Conservation (phyloP, 2,329 filamentous ascomycete genomes). For the Calonectria naviculata region DNA sequence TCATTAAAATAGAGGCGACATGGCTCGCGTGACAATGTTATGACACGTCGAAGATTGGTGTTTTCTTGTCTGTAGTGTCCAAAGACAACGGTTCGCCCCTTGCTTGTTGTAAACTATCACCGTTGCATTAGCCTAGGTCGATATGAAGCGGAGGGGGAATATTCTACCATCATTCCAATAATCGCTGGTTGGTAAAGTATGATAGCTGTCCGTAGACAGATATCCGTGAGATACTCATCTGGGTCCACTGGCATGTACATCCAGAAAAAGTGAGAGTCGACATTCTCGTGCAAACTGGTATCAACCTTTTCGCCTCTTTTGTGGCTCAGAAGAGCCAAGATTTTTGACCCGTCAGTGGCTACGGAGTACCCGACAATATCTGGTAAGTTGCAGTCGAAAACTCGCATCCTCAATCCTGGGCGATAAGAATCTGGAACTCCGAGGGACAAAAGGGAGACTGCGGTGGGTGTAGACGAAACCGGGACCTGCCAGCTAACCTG, state of each 20-base stretch:
- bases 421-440: not conserved
- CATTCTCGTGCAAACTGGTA: not conserved
- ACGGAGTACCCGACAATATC: not conserved
- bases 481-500: not conserved
- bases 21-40: not conserved
- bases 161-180: not conserved
- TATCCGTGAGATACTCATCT: not conserved
- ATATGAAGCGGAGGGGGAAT: not conserved
- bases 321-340: not conserved
- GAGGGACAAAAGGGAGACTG: not conserved
- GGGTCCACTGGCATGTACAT: not conserved
- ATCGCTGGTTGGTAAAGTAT: not conserved
- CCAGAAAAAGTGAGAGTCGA: not conserved
- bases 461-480: not conserved
- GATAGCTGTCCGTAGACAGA: not conserved
- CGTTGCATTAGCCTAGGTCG: not conserved
- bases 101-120: not conserved
- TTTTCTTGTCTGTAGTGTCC: not conserved
- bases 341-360: not conserved
- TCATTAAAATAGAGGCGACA: not conserved
- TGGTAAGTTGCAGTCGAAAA: not conserved
- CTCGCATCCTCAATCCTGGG: not conserved
- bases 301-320: not conserved
- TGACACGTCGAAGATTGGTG: not conserved
- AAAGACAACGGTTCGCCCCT: not conserved